These are phyloP conservation scores for Penicillium verhagenii DNA, from an alignment of 495 filamentous ascomycete species.

Conservation along the genomic window DNA sequence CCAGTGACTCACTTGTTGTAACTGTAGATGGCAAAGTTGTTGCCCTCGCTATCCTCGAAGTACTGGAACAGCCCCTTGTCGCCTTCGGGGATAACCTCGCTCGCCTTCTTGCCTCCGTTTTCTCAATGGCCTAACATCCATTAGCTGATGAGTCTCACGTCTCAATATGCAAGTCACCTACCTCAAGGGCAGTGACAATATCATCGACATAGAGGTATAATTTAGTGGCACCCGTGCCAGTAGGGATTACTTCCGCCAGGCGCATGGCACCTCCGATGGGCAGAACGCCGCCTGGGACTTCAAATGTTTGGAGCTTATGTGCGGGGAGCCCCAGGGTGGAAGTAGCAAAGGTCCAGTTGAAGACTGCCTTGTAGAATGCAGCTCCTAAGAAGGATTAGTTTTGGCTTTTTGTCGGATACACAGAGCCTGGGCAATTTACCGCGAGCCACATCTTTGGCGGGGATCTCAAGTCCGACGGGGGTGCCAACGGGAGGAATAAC, in stretches of 20 bases:
- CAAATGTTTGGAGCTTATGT: constrained; percentile 4
- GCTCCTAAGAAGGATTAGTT: background rate
- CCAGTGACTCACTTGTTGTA: no score
- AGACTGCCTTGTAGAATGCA: constrained; percentile 6
- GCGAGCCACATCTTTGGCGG: constrained; percentile 7
- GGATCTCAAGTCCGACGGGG: constrained; percentile 11
- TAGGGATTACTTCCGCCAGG: constrained; percentile 2
- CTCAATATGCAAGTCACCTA: background rate
- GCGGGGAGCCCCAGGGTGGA: constrained; percentile 1
- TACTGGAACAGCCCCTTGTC: constrained; percentile 9
- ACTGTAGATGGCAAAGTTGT: constrained; percentile 4
- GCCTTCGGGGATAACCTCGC: constrained; percentile 6
- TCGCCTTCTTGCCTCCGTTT: constrained; percentile 7
- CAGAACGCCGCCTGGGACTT: constrained; percentile 7
- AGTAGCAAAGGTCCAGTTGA: constrained; percentile 8
- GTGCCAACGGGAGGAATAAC: background rate
- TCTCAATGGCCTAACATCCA: constrained; percentile 3
- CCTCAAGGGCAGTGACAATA: constrained; percentile 6
- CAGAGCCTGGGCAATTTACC: constrained; percentile 2
- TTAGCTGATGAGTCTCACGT: background rate
- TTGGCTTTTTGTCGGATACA: background rate
- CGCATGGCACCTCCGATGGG: constrained; percentile 5
- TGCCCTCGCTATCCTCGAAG: constrained; percentile 8
- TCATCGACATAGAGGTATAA: constrained; percentile 9
- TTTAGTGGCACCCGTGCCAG: constrained; percentile 4